phyloP scores from a whole-genome alignment of 2,329 filamentous ascomycete genomes.

The Talaromyces sp. region DNA sequence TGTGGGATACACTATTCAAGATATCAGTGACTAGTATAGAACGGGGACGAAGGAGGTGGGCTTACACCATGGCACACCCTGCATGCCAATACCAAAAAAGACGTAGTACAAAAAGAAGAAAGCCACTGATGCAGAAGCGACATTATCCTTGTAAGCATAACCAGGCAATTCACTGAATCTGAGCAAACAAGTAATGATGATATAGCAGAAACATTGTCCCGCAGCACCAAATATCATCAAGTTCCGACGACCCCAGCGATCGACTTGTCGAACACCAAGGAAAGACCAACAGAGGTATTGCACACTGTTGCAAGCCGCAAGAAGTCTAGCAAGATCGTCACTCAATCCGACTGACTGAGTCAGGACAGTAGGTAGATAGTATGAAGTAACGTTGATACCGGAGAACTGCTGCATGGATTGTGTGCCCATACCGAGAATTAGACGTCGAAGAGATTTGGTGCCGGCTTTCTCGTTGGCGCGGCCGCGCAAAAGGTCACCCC shows the following conservation, averaged over 20 bases:
- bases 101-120: conserved; percentile 56
- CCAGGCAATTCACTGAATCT: conserved; percentile 33
- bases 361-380: conserved; percentile 54
- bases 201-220: conserved; percentile 52
- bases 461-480: conserved; percentile 27
- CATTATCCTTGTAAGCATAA: conserved; percentile 13
- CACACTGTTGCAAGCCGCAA: conserved; percentile 56
- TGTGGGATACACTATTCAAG: conserved; percentile 22
- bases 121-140: conserved; percentile 41
- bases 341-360: conserved; percentile 55
- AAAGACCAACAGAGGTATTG: conserved; percentile 46
- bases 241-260: conserved; percentile 55
- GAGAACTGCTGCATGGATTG: conserved; percentile 29
- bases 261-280: conserved; percentile 50
- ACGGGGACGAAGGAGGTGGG: not conserved
- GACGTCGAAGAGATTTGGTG: conserved; percentile 43
- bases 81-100: conserved; percentile 48
- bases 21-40: not conserved
- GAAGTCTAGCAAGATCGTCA: conserved; percentile 52
- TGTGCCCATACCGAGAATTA: conserved; percentile 43
- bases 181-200: conserved; percentile 52
- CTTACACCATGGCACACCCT: conserved; percentile 41
- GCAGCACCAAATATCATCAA: conserved; percentile 54
- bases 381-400: conserved; percentile 24
- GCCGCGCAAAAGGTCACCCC: conserved; percentile 50